phyloP scores from a whole-genome alignment of 2,329 filamentous ascomycete genomes.

The Scortechinia acanthostroma region DNA sequence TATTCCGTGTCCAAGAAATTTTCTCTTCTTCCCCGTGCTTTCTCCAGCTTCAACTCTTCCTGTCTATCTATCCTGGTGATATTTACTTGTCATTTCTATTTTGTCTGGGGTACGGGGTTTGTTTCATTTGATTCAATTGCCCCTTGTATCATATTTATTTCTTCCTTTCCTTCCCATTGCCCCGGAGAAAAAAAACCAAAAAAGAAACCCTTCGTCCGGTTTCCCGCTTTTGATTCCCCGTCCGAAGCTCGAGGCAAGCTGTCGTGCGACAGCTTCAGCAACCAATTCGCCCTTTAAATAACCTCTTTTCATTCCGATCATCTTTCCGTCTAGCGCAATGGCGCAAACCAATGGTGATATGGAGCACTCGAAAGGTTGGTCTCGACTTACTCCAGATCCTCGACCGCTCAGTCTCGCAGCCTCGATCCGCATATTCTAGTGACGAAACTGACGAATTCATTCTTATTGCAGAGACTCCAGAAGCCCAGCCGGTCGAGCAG shows the following conservation, averaged over 20 bases:
- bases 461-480: background rate
- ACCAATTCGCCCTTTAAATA: too few species aligned
- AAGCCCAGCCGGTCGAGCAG: background rate
- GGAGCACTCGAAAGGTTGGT: background rate
- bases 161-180: too few species aligned
- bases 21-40: background rate
- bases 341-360: background rate
- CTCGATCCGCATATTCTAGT: background rate
- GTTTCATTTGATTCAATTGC: background rate
- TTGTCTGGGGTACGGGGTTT: background rate
- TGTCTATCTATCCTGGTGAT: background rate
- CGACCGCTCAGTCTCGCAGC: background rate
- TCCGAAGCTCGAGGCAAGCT: too few species aligned
- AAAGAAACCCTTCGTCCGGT: too few species aligned
- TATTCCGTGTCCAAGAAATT: background rate
- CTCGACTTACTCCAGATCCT: background rate
- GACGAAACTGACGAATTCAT: background rate
- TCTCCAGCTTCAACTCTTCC: background rate
- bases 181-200: too few species aligned
- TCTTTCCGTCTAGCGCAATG: too few species aligned
- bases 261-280: too few species aligned
- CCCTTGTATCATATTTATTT: constrained; percentile 11
- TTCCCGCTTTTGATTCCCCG: too few species aligned
- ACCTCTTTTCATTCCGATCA: too few species aligned
- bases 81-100: background rate